phyloP scores from a whole-genome alignment of 805 yeast species.

The Candida alai region DNA sequence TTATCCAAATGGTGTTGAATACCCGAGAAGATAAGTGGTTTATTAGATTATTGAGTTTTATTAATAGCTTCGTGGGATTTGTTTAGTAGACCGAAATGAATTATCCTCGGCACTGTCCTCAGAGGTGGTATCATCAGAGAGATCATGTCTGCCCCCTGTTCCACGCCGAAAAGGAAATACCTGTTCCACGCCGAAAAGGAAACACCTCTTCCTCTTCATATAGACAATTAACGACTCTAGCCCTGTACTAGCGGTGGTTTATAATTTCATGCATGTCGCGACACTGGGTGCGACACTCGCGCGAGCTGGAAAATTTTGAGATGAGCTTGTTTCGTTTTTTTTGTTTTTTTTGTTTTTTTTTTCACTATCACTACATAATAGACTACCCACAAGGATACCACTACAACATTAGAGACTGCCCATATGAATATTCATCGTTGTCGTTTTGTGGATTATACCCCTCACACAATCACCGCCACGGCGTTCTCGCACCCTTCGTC shows the following conservation, averaged over 20 bases:
- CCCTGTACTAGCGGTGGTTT: no score
- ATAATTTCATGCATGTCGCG: no score
- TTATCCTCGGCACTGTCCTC: no score
- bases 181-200: no score
- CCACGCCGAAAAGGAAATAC: no score
- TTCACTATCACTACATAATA: conserved; percentile 1
- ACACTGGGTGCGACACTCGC: not conserved
- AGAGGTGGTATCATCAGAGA: no score
- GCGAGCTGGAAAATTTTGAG: conserved; percentile 4
- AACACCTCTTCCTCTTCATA: no score
- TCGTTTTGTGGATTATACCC: conserved; percentile 83
- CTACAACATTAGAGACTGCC: not conserved
- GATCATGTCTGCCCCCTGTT: no score
- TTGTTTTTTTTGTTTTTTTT: conserved; percentile 1
- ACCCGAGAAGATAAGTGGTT: conserved; percentile 44
- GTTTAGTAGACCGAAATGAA: conserved; percentile 15
- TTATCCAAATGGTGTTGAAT: conserved; percentile 40
- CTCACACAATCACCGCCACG: conserved; percentile 77
- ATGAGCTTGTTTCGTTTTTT: conserved; percentile 3
- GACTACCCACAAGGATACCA: not conserved
- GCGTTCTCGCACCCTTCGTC: conserved; percentile 66
- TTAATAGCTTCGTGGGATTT: conserved; percentile 42
- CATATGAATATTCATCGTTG: conserved; percentile 82
- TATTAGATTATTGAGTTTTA: conserved; percentile 30
- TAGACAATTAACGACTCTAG: no score